Conservation (phyloP, 202 grass and related monocot species). For the Schoenoplectus triqueter region DNA sequence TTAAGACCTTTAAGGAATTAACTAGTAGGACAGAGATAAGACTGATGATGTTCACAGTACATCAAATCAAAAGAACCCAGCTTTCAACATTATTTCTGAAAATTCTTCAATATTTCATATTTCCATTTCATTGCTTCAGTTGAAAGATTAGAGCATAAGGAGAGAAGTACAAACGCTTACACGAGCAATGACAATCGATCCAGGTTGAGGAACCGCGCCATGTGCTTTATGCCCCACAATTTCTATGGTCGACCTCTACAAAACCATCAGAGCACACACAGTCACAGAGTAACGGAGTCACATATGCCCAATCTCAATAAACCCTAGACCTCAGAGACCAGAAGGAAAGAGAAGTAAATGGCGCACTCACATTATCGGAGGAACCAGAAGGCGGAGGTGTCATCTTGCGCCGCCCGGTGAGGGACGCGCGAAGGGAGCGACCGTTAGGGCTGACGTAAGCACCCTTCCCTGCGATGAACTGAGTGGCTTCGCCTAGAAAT, state of each 20-base stretch:
- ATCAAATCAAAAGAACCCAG: background rate
- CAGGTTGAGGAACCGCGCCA: constrained; percentile 80
- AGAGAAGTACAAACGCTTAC: constrained; percentile 49
- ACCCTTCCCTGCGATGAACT: constrained; percentile 59
- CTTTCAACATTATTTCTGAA: background rate
- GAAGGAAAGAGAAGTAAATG: background rate
- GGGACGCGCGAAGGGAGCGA: constrained; percentile 64
- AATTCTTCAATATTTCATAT: background rate
- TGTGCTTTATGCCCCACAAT: constrained; percentile 85
- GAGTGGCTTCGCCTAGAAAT: constrained; percentile 51
- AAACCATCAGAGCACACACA: background rate
- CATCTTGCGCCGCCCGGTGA: constrained; percentile 66
- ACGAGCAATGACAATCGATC: constrained; percentile 75
- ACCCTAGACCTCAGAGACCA: constrained; percentile 2
- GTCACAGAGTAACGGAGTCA: background rate
- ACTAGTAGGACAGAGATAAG: too few species aligned
- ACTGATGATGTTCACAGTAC: background rate
- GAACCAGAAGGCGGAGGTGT: constrained; percentile 55
- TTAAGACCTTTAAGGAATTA: too few species aligned
- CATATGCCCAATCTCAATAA: background rate
- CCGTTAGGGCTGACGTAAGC: constrained; percentile 71
- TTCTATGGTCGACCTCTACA: constrained; percentile 83
- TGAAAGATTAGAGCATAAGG: background rate
- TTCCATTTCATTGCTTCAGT: background rate
- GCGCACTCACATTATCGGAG: constrained; percentile 52